Base-by-base conservation (phyloP, 495 filamentous ascomycete species). In the Hypoxylon subgilvum region DNA sequence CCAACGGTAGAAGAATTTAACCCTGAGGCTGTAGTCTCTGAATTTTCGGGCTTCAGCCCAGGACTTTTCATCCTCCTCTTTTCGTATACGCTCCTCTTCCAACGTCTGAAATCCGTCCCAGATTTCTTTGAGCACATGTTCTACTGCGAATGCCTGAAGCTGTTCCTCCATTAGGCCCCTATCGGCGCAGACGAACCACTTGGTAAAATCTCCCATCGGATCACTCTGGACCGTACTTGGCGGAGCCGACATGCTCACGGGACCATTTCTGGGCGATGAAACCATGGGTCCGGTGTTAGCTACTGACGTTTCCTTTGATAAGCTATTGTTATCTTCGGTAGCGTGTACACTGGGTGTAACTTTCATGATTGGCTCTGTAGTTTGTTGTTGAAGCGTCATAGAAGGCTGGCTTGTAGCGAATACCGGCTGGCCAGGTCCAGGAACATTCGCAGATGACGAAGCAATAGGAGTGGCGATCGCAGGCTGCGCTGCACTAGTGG, bases 1-100 rank as follows among this genome's bases (percentile, higher is more conserved):
- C 81, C 81, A 84, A 8, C 66, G 58, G 40, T 77, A 75, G 22
- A 77, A 77, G 63, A 71, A 84, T 39, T 78, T 82, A 22, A 76
- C 68, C 9, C 61, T 55, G 21, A 84, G 65, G 9, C 68, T 75
- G 32, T 76, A 70, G 10, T 48, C 58, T 54, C 74, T 69, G 58
- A 72, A 77, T 9, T 73, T 45, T 17, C 73, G 65, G 21, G 76
- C 75, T 31, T 72, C 49, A 2, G 66, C 53, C 68, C 69, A 72
- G 0, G 73, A 74, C 17, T 59, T 36, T 4, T 75, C 70, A 14
- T 79, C 75, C 36, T 75, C 74, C 23, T 79, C 80, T 39, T 62
- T 63, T 21, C 64, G 64, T 34, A 56, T 69, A 23, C 67, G 63
- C 8, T 73, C 72, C 13, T 57, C 63, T 45, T 80, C 70, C 6